phyloP scores from a whole-genome alignment of 169 alveolate species.

The Besnoitia besnoiti region DNA sequence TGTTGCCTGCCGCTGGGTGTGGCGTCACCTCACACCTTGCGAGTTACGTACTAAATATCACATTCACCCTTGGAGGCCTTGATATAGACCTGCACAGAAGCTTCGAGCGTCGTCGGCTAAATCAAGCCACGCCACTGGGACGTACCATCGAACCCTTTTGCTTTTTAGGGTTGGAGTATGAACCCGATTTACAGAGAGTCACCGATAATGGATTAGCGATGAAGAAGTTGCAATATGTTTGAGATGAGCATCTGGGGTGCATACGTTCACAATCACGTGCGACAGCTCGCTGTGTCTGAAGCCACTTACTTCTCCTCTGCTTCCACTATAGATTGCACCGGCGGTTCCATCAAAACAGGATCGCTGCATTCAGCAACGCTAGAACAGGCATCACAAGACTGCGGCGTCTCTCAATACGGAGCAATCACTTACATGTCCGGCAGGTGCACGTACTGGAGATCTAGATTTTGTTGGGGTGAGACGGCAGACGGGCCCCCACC shows the following conservation, averaged over 20 bases:
- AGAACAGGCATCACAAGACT: neutral
- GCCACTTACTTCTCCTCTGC: neutral
- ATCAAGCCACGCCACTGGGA: neutral
- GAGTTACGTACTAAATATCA: neutral
- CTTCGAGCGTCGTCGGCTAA: neutral
- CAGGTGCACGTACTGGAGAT: neutral
- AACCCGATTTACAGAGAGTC: conserved; percentile 25
- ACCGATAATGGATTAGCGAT: neutral
- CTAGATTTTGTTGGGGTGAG: neutral
- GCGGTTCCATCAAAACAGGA: neutral
- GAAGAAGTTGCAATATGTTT: neutral
- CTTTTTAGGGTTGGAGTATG: neutral
- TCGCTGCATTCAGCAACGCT: neutral
- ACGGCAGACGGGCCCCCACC: neutral
- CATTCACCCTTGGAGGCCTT: conserved; percentile 17
- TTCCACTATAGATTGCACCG: neutral
- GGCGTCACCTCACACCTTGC: neutral
- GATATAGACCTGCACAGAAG: neutral
- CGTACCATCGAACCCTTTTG: conserved; percentile 33
- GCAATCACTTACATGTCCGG: neutral
- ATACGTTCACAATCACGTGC: neutral
- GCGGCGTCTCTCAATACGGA: neutral
- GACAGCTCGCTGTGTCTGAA: neutral
- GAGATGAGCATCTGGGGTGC: neutral
- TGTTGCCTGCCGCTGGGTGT: conserved; percentile 5